These are phyloP conservation scores for Linderniella brevidens DNA, from an alignment of 257 asterid species.

Conservation along the genomic window DNA sequence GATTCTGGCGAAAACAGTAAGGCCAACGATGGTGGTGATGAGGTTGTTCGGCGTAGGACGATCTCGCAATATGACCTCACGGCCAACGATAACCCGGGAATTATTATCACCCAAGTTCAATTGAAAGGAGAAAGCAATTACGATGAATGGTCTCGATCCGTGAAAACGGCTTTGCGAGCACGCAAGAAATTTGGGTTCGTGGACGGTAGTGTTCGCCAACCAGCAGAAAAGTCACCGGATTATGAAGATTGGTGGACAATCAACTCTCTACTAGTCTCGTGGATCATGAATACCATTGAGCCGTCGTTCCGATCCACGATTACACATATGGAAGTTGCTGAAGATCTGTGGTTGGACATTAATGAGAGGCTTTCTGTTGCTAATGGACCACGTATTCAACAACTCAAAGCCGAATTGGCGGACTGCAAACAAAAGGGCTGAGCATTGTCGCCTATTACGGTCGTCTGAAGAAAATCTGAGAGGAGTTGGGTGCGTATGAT, in stretches of 20 bases:
- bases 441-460: conserved; percentile 5
- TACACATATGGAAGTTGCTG: not conserved
- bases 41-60: not conserved
- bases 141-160: conserved; percentile 3
- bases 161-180: conserved; percentile 1
- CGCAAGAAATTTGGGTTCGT: conserved; percentile 5
- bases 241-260: conserved; percentile 8
- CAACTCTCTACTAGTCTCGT: conserved; percentile 5
- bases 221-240: not conserved
- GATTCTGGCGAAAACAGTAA: too few relatives aligned
- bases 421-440: conserved; percentile 3
- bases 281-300: conserved; percentile 8
- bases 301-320: conserved; percentile 3
- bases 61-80: not conserved
- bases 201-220: conserved; percentile 1
- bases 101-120: conserved; percentile 4
- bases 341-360: conserved; percentile 9
- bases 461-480: not conserved
- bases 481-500: not conserved
- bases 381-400: conserved; percentile 10
- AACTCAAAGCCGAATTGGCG: conserved; percentile 5
- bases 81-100: conserved; percentile 2
- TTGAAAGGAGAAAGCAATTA: conserved; percentile 1
- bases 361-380: not conserved
- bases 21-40: too few relatives aligned